Conservation (phyloP, 2,329 filamentous ascomycete species). For the Torrubiella hemipterigena region DNA sequence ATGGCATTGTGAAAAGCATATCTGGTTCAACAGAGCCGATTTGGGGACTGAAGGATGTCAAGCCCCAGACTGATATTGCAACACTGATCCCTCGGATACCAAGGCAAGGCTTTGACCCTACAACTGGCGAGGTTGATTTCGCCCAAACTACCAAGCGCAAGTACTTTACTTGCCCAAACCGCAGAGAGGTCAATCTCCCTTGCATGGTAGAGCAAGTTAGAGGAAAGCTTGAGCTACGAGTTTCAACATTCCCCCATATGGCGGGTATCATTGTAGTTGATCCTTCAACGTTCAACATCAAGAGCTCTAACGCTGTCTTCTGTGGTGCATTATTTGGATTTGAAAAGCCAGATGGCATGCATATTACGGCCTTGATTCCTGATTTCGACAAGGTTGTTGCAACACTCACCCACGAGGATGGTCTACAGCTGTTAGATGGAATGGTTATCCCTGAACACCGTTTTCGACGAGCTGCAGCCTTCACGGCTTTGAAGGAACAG, state of each 20-base stretch:
- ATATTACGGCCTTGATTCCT: slow-evolving; percentile 71
- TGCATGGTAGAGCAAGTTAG: slow-evolving; percentile 66
- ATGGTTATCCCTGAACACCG: slow-evolving; percentile 94
- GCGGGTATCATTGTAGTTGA: slow-evolving; percentile 90
- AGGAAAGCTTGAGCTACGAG: slow-evolving; percentile 58
- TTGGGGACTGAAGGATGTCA: slow-evolving; percentile 63
- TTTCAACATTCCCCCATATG: slow-evolving; percentile 95
- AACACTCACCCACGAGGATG: slow-evolving; percentile 77
- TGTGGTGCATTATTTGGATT: slow-evolving; percentile 86
- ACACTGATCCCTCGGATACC: slow-evolving; percentile 74
- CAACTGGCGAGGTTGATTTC: slow-evolving; percentile 65
- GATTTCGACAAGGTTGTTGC: slow-evolving; percentile 75
- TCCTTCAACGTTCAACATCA: slow-evolving; percentile 65
- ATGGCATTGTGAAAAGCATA: slow-evolving; percentile 58
- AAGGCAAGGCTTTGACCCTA: slow-evolving; percentile 56
- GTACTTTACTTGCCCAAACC: slow-evolving; percentile 77
- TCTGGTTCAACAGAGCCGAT: slow-evolving; percentile 73
- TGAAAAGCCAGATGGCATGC: slow-evolving; percentile 67
- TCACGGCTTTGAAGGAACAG: slow-evolving; percentile 73
- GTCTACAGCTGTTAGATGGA: slow-evolving; percentile 74
- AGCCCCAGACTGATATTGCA: slow-evolving; percentile 61
- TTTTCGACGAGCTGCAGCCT: slow-evolving; percentile 77
- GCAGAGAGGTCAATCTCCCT: slow-evolving; percentile 69
- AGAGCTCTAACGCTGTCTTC: slow-evolving; percentile 91
- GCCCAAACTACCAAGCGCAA: slow-evolving; percentile 58